phyloP scores from a whole-genome alignment of 192 early-diverging fungal species.

The Paraglomus brasilianum region DNA sequence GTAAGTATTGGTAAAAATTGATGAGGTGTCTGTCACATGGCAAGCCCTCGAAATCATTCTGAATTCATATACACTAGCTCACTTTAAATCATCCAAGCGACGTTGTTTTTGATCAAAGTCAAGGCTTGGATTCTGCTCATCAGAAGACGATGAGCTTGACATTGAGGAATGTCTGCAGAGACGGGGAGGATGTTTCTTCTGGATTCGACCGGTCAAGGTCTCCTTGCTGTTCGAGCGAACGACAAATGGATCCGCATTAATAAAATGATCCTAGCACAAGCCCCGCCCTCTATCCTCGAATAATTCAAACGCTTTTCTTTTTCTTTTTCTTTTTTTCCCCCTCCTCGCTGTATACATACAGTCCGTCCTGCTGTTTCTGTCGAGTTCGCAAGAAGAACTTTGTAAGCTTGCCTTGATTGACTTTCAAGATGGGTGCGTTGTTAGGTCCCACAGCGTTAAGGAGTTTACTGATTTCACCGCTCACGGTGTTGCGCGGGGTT shows the following conservation, averaged over 20 bases:
- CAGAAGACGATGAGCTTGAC: constrained; percentile 9
- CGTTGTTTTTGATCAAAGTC: constrained; percentile 21
- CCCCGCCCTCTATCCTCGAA: too few species aligned
- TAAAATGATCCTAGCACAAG: too few species aligned
- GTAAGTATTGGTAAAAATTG: too few species aligned
- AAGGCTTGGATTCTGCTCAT: constrained; percentile 1
- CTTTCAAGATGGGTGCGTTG: constrained; percentile 30
- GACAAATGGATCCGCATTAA: too few species aligned
- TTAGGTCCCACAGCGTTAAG: constrained; percentile 28
- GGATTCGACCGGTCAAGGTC: constrained; percentile 6
- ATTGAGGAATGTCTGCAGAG: neutral
- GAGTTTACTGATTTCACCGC: constrained; percentile 31
- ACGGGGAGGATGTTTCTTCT: constrained; percentile 25
- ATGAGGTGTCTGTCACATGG: too few species aligned
- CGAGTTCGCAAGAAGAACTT: constrained; percentile 28
- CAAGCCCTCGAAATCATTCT: too few species aligned
- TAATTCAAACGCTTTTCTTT: too few species aligned
- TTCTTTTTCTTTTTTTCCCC: too few species aligned
- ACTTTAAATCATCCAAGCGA: constrained; percentile 30
- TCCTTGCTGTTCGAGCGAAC: constrained; percentile 7
- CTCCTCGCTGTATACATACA: too few species aligned
- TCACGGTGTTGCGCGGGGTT: constrained; percentile 28
- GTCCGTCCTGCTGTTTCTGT: constrained; percentile 3
- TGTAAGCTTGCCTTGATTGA: constrained; percentile 31
- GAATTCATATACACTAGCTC: neutral